phyloP scores from a whole-genome alignment of 768 basidiomycete genomes.

The Lentinula aciculospora region DNA sequence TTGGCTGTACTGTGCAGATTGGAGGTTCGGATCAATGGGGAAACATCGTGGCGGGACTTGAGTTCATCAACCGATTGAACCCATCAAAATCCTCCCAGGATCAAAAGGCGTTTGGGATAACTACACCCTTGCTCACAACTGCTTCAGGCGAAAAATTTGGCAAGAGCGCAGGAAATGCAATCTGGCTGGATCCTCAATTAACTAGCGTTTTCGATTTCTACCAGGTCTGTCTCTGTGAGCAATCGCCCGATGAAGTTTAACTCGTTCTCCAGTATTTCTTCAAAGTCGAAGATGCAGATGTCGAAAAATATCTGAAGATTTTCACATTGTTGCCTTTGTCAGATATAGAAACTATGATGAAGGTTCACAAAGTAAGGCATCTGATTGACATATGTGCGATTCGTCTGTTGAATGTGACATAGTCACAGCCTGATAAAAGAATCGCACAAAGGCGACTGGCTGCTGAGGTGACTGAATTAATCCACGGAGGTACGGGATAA shows the following conservation, averaged over 20 bases:
- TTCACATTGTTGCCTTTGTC: slow-evolving; percentile 71
- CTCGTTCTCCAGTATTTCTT: slow-evolving; percentile 72
- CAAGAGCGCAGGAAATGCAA: slow-evolving; percentile 92
- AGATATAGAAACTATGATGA: slow-evolving; percentile 51
- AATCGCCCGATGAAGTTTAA: background rate
- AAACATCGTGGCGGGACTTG: slow-evolving; percentile 91
- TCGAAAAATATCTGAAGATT: slow-evolving; percentile 71
- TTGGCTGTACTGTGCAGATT: slow-evolving; percentile 78
- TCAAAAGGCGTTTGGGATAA: slow-evolving; percentile 66
- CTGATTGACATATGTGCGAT: background rate
- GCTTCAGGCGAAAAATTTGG: slow-evolving; percentile 92
- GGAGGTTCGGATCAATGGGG: slow-evolving; percentile 99
- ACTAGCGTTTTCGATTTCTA: slow-evolving; percentile 94
- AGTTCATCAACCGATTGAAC: slow-evolving; percentile 68
- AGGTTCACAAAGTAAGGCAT: slow-evolving; percentile 47
- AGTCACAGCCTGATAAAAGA: slow-evolving; percentile 38
- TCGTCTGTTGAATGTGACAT: background rate
- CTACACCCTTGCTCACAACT: slow-evolving; percentile 91
- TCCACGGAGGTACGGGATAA: slow-evolving; percentile 25
- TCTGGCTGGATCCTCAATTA: slow-evolving; percentile 77
- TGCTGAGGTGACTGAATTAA: slow-evolving; percentile 47
- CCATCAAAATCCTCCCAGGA: slow-evolving; percentile 20
- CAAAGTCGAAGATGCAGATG: slow-evolving; percentile 73
- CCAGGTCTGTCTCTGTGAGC: slow-evolving; percentile 51
- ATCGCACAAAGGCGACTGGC: slow-evolving; percentile 44